These are phyloP conservation scores for Apiospora arundinis DNA, from an alignment of 2,329 filamentous ascomycete genomes.

Conservation along the genomic window DNA sequence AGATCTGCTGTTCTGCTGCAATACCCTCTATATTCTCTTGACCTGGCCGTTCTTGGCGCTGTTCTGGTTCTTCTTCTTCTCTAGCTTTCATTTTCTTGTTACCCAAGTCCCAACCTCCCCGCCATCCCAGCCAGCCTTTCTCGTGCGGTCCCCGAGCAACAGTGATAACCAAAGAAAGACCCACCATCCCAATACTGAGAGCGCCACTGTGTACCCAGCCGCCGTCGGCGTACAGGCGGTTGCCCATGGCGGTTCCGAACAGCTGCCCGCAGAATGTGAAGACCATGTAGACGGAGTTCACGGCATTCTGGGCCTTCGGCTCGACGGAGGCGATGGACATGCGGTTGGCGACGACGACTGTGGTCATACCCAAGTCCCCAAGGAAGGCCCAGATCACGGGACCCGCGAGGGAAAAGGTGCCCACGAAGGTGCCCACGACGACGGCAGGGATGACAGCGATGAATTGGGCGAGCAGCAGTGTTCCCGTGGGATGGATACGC, in stretches of 20 bases:
- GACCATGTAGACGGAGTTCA: slow-evolving; percentile 37
- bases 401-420: slow-evolving; percentile 31
- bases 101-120: slow-evolving; percentile 41
- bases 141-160: slow-evolving; percentile 61
- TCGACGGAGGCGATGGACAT: slow-evolving; percentile 29
- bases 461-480: slow-evolving; percentile 11
- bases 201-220: slow-evolving; percentile 62
- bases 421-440: slow-evolving; percentile 28
- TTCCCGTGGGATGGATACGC: slow-evolving; percentile 19
- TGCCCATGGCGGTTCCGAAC: slow-evolving; percentile 57
- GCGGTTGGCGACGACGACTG: slow-evolving; percentile 30
- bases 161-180: slow-evolving; percentile 52
- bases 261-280: slow-evolving; percentile 41
- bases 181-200: slow-evolving; percentile 58
- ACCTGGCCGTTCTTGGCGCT: background rate
- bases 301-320: slow-evolving; percentile 35
- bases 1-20: too few relatives aligned
- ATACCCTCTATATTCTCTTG: background rate
- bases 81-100: background rate
- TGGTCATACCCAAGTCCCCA: slow-evolving; percentile 31
- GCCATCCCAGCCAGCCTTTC: slow-evolving; percentile 65
- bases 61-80: background rate
- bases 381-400: slow-evolving; percentile 31
- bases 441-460: background rate
- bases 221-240: slow-evolving; percentile 58